Percentiles rank a stretch among this genome's conserved stretches.
phyloP scores from a whole-genome alignment of 2,329 filamentous ascomycete genomes.

The Colletotrichum godetiae region DNA sequence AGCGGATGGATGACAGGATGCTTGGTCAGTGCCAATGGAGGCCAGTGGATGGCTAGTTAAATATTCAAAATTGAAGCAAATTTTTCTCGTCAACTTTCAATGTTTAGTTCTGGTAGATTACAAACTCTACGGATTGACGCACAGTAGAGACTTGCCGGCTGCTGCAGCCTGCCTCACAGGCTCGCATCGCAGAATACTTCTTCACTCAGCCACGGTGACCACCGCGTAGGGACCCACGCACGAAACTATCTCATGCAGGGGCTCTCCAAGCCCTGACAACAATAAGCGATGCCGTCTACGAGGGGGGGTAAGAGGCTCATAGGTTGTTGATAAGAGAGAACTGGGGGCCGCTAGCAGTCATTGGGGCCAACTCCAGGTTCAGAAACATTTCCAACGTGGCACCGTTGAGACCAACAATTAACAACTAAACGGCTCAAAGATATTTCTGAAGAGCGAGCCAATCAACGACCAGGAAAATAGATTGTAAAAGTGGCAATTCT shows the following conservation, averaged over 20 bases:
- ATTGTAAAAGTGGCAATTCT: neutral
- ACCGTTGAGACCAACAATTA: neutral
- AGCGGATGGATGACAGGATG: slow-evolving; percentile 77
- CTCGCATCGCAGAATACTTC: neutral
- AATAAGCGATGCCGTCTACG: neutral
- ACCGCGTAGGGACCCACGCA: neutral
- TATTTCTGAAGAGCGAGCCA: neutral
- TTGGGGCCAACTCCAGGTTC: neutral
- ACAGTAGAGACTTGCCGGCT: no score
- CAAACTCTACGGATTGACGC: neutral
- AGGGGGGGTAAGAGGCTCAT: neutral
- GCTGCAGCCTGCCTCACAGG: no score
- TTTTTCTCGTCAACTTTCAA: neutral
- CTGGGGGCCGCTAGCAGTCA: neutral
- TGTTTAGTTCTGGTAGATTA: neutral
- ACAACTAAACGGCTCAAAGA: neutral
- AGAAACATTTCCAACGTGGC: neutral
- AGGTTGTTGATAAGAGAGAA: neutral
- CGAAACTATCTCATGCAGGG: neutral
- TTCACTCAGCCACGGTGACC: neutral
- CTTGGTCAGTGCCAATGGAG: slow-evolving; percentile 77
- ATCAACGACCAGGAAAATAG: neutral
- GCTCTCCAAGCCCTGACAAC: neutral
- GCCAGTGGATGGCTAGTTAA: slow-evolving; percentile 49
- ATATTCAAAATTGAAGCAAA: neutral